These are phyloP conservation scores for Cantharellus anzutake DNA, from an alignment of 768 basidiomycete species.

Conservation along the genomic window DNA sequence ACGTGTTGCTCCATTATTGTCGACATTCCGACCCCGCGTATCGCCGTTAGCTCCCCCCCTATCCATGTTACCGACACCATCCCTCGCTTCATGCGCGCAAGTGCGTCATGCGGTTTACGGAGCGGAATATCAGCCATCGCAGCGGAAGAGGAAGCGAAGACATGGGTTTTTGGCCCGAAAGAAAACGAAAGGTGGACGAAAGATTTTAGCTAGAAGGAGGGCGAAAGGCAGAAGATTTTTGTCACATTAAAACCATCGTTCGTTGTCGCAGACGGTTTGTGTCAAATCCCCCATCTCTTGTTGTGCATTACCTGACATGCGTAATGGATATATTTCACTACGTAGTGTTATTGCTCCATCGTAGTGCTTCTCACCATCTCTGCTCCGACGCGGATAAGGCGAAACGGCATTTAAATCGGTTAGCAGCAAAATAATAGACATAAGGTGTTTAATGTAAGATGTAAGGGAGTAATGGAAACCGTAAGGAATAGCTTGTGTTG, in stretches of 20 bases:
- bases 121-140: conserved; percentile 92
- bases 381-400: no score
- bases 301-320: no score
- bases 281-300: no score
- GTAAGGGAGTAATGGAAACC: no score
- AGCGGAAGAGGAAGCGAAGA: conserved; percentile 79
- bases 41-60: background rate
- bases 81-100: conserved; percentile 15
- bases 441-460: no score
- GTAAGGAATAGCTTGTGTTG: no score
- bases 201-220: conserved; percentile 47
- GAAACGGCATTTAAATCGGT: no score
- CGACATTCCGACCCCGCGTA: background rate
- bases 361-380: no score
- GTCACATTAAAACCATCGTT: conserved; percentile 33
- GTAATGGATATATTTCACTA: no score
- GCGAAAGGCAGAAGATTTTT: conserved; percentile 64
- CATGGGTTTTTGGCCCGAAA: conserved; percentile 78
- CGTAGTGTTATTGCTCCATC: no score
- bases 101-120: conserved; percentile 52
- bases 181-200: conserved; percentile 46
- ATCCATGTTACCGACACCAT: background rate
- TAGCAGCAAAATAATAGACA: no score
- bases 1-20: background rate
- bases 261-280: no score